Conservation (phyloP, 1,284 basidiomycete species). For the Ceratobasidium sp. region DNA sequence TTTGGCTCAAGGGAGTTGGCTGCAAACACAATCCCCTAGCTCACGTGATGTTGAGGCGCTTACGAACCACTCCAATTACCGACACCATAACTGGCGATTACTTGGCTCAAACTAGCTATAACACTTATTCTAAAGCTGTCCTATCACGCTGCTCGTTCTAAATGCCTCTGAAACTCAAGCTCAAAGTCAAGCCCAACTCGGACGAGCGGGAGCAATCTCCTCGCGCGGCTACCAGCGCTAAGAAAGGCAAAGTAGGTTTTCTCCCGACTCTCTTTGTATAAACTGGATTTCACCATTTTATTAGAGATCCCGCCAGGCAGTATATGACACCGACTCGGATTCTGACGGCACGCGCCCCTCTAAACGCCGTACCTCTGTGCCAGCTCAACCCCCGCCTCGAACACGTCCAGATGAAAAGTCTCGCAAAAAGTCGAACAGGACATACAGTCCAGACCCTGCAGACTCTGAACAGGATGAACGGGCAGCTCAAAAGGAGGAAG, state of each 20-base stretch:
- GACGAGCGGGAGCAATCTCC: slow-evolving; percentile 21
- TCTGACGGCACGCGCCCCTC: slow-evolving; percentile 17
- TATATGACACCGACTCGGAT: slow-evolving; percentile 6
- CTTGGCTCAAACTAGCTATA: no score
- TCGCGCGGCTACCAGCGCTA: slow-evolving; percentile 28
- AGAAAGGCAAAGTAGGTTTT: slow-evolving; percentile 30
- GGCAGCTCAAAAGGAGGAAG: no score
- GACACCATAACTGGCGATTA: no score
- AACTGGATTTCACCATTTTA: not conserved
- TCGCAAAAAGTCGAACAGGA: not conserved
- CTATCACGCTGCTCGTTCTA: no score
- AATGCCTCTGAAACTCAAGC: slow-evolving; percentile 22
- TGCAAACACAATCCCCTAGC: no score
- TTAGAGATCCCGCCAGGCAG: slow-evolving; percentile 29
- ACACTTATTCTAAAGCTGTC: no score
- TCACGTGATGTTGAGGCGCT: slow-evolving; percentile 31
- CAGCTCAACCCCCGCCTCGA: not conserved
- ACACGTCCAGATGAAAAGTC: no score
- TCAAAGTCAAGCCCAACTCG: not conserved
- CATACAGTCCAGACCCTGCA: not conserved
- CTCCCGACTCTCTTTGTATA: not conserved
- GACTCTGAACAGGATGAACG: not conserved
- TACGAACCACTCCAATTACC: not conserved
- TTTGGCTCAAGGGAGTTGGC: no score
- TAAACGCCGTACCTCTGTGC: slow-evolving; percentile 20